phyloP scores from a whole-genome alignment of 2,329 filamentous ascomycete genomes.

The Nannizzia gypsea region DNA sequence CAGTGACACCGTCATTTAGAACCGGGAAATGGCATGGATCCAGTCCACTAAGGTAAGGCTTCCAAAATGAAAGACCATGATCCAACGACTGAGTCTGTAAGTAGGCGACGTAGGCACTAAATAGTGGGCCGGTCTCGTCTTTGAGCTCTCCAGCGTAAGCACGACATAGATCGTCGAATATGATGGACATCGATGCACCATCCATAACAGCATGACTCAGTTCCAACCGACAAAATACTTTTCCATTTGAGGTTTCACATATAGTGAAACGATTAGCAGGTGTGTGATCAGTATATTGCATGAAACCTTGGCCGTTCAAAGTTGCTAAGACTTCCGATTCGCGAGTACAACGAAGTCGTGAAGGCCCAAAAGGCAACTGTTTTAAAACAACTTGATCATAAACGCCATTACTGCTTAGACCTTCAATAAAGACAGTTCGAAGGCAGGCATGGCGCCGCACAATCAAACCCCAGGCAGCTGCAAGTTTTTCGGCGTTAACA shows the following conservation, averaged over 20 bases:
- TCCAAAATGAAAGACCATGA: constrained; percentile 28
- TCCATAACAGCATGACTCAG: constrained; percentile 44
- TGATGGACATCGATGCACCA: constrained; percentile 39
- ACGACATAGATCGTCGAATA: constrained; percentile 35
- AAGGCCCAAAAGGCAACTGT: constrained; percentile 19
- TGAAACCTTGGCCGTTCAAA: constrained; percentile 21
- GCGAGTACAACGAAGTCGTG: constrained; percentile 22
- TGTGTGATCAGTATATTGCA: constrained; percentile 19
- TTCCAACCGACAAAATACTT: constrained; percentile 38
- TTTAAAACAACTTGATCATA: constrained; percentile 29
- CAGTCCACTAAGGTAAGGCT: constrained; percentile 24
- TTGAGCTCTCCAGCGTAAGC: constrained; percentile 36
- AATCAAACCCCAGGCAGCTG: constrained; percentile 24
- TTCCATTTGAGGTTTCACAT: constrained; percentile 29
- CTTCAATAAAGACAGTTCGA: constrained; percentile 29
- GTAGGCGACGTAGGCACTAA: constrained; percentile 27
- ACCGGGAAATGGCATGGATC: constrained; percentile 28
- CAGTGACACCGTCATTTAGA: constrained; percentile 21
- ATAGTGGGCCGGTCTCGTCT: constrained; percentile 25
- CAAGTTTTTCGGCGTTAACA: constrained; percentile 21
- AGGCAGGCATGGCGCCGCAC: constrained; percentile 26
- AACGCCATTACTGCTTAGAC: constrained; percentile 21
- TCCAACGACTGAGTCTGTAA: constrained; percentile 19
- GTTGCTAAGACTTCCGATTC: constrained; percentile 22
- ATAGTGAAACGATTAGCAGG: constrained; percentile 38